A percentile compares a stretch with the other conserved stretches of the same genome.
These are phyloP conservation scores for Botryobasidium botryosum DNA, from an alignment of 768 basidiomycete species.

Conservation along the genomic window DNA sequence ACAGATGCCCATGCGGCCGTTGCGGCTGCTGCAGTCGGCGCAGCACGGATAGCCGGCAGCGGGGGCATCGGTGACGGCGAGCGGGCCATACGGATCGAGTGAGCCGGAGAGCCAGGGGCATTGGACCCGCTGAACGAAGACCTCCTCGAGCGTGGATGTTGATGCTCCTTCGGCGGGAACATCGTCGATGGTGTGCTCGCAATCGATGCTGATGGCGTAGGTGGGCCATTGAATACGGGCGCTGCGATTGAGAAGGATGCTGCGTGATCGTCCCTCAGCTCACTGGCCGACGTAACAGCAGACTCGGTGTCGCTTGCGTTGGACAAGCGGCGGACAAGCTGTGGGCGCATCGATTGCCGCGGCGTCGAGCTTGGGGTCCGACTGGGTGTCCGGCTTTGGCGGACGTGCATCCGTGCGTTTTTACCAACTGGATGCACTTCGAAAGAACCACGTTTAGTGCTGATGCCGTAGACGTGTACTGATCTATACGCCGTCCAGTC, in stretches of 20 bases:
- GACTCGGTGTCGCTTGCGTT: slow-evolving; percentile 64
- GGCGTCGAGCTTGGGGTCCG: slow-evolving; percentile 17
- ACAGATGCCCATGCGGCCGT: slow-evolving; percentile 38
- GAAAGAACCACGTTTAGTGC: slow-evolving; percentile 59
- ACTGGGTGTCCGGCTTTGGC: slow-evolving; percentile 59
- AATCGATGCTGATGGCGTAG: slow-evolving; percentile 11
- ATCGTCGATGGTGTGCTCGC: slow-evolving; percentile 4
- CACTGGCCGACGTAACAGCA: slow-evolving; percentile 32
- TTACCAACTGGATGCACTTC: slow-evolving; percentile 85
- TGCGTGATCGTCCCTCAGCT: slow-evolving; percentile 34
- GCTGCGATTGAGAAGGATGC: slow-evolving; percentile 19
- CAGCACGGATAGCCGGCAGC: slow-evolving; percentile 78
- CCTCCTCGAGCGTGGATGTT: no score
- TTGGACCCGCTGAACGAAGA: slow-evolving; percentile 66
- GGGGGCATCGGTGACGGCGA: slow-evolving; percentile 86
- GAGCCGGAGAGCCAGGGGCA: slow-evolving; percentile 32
- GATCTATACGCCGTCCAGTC: slow-evolving; percentile 28
- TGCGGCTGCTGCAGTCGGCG: slow-evolving; percentile 28
- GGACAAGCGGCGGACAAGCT: slow-evolving; percentile 50
- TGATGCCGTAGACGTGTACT: slow-evolving; percentile 85
- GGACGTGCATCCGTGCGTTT: slow-evolving; percentile 58
- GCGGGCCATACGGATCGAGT: slow-evolving; percentile 28
- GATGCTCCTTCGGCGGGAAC: slow-evolving; percentile 49
- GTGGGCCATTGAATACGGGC: slow-evolving; percentile 20
- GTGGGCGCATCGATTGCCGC: slow-evolving; percentile 29